A percentile compares a stretch with the other conserved stretches of the same genome.
Evolutionary conservation across 345 rosid genomes (phyloP).

Genomic region (Excoecaria cochinchinensis): DNA sequence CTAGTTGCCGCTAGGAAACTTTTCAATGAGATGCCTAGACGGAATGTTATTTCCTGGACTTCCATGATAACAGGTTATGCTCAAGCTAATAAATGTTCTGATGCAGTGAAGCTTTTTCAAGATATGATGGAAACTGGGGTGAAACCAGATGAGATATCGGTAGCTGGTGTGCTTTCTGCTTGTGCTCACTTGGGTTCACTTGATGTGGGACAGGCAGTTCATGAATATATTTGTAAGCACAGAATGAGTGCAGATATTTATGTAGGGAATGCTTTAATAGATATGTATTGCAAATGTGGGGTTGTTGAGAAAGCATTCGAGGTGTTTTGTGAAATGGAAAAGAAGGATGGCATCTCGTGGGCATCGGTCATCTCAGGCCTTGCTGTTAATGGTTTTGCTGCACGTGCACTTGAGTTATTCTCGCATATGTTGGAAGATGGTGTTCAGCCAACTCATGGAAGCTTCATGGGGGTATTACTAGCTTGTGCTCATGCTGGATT

Average conservation of each 20-base stretch:
- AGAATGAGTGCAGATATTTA: constrained; percentile 16
- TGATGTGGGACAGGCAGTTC: constrained; percentile 19
- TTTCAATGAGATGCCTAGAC: constrained; percentile 14
- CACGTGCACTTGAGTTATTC: constrained; percentile 23
- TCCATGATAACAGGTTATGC: constrained; percentile 20
- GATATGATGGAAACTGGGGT: constrained; percentile 22
- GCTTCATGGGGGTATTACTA: constrained; percentile 20
- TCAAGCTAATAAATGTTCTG: constrained; percentile 19
- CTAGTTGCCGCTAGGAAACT: constrained; percentile 37
- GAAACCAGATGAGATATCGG: constrained; percentile 24
- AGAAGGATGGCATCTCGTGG: constrained; percentile 25
- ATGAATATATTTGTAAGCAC: constrained; percentile 20
- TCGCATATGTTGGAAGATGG: constrained; percentile 25
- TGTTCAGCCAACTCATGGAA: constrained; percentile 20
- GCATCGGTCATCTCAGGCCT: constrained; percentile 24
- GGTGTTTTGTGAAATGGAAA: constrained; percentile 23
- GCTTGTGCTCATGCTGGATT: constrained; percentile 27
- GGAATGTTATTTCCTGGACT: constrained; percentile 28
- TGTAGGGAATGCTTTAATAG: constrained; percentile 23
- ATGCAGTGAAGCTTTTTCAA: constrained; percentile 24
- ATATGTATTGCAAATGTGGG: constrained; percentile 29
- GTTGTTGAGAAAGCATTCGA: constrained; percentile 22
- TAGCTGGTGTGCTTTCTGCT: constrained; percentile 25
- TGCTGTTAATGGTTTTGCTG: constrained; percentile 24
- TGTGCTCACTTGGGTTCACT: constrained; percentile 22